phyloP scores from a whole-genome alignment of 2,329 filamentous ascomycete genomes.

The Phialophora verrucosa region DNA sequence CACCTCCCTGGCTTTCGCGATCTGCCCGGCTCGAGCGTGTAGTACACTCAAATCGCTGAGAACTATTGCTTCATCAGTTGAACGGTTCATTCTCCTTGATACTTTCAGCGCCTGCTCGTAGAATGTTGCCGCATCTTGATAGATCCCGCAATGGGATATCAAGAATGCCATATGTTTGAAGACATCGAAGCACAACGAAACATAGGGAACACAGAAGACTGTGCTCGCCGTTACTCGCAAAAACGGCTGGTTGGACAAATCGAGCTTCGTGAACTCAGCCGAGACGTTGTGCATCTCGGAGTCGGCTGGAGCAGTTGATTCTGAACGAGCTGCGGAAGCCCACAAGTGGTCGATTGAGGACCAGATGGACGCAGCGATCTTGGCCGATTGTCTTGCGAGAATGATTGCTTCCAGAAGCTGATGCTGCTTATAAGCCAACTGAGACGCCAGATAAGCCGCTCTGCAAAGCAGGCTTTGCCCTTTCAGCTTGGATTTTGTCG shows the following conservation, averaged over 20 bases:
- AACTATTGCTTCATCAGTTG: conserved; percentile 1
- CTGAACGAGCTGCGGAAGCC: conserved; percentile 33
- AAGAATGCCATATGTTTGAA: conserved; percentile 76
- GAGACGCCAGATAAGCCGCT: conserved; percentile 34
- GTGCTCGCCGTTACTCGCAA: conserved; percentile 51
- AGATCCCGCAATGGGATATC: conserved; percentile 83
- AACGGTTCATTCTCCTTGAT: conserved; percentile 53
- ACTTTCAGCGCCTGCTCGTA: conserved; percentile 82
- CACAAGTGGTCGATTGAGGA: conserved; percentile 42
- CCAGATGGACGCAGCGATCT: conserved; percentile 36
- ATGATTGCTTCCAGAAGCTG: conserved; percentile 27
- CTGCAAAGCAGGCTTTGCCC: conserved; percentile 26
- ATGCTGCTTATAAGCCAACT: conserved; percentile 26
- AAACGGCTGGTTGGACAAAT: conserved; percentile 43
- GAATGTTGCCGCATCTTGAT: conserved; percentile 86
- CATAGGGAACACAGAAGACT: conserved; percentile 78
- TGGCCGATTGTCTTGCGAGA: conserved; percentile 37
- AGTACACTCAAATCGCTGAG: conserved; percentile 27
- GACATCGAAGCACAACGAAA: conserved; percentile 73
- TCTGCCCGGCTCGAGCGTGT: conserved; percentile 30
- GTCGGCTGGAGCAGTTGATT: conserved; percentile 16
- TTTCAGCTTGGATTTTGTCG: conserved; percentile 22
- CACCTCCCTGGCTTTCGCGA: conserved; percentile 17
- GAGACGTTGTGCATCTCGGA: conserved; percentile 47
- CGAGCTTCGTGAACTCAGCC: conserved; percentile 48